phyloP scores from a whole-genome alignment of 2,329 filamentous ascomycete species.

The Diplodia mutila region DNA sequence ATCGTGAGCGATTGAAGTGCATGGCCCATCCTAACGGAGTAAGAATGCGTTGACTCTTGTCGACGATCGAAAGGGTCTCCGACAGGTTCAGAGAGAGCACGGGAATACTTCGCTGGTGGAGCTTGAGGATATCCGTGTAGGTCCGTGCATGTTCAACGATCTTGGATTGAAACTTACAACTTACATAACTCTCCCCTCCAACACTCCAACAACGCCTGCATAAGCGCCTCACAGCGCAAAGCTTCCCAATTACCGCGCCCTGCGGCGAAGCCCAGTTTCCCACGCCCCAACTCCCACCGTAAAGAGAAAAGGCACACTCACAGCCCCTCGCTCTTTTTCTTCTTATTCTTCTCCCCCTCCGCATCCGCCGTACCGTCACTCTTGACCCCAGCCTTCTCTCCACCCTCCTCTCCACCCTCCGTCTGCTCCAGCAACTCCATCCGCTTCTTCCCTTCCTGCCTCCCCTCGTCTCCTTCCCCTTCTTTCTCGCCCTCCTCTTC shows the following conservation, averaged over 20 bases:
- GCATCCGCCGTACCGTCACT: neutral
- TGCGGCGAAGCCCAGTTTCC: neutral
- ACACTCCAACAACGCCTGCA: neutral
- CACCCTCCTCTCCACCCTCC: neutral
- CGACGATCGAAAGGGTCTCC: too few species aligned
- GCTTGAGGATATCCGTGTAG: too few species aligned
- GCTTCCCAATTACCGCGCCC: neutral
- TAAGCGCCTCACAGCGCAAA: neutral
- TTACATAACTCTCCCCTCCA: neutral
- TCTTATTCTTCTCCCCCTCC: neutral
- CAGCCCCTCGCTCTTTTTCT: neutral
- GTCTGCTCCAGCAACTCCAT: neutral
- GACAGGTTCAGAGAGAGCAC: too few species aligned
- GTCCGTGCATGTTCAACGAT: neutral
- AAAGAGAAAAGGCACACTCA: neutral
- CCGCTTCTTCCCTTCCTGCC: neutral
- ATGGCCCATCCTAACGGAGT: too few species aligned
- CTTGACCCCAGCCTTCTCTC: neutral
- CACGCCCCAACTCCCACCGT: neutral
- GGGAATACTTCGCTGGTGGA: too few species aligned
- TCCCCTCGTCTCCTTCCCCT: too few species aligned
- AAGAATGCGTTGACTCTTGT: too few species aligned
- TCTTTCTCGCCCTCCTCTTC: neutral
- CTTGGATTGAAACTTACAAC: neutral
- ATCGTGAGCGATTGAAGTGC: too few species aligned